Evolutionary conservation across 2,329 filamentous ascomycete genomes (phyloP), one percentile per base, ranked within the genome.

Genomic region (Alternaria postmessia): DNA sequence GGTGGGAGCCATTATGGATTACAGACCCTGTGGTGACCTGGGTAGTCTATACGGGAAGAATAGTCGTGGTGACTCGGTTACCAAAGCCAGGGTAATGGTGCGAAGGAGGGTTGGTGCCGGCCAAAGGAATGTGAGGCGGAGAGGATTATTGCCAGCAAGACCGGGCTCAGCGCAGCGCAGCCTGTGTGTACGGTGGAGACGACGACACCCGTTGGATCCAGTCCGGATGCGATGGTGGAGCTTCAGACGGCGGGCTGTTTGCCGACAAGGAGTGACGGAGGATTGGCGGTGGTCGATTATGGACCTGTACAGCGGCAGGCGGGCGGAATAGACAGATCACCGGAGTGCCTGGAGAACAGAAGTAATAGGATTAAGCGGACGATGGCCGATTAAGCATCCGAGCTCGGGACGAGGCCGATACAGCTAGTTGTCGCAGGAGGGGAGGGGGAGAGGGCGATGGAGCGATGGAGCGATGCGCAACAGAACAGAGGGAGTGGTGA

Each of bases 1-100:
- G 43, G 77, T 63, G 82, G 87, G 92, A 85, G 92, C 91, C 93
- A 97, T 96, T 93, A 94, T 93, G 87, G 85, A 93, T 93, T 93
- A 92, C 71, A 74, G 73, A 75, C 69, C 68, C 72, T 66, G 72
- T 71, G 58, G 68, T 68, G 65, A 62, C 60, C 56, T 63, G 46
- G 65, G 61, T 61, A 66, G 53, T 65, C 54, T 70, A 72, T 67
- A 65, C 60, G 65, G 64, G 67, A 69, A 72, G 63, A 64, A 68
- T 68, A 61, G 66, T 72, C 64, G 70, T 62, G 59, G 64, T 46
- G 70, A 75, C 72, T 73, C 74, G 70, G 72, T 74, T 76, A 77
- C 74, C 74, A 75, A 74, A 73, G 71, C 74, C 73, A 77, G 76
- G 74, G 72, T 72, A 74, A 75, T 64, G 70, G 68, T 67, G 65